Percentiles rank a stretch among this genome's conserved stretches.
These are phyloP conservation scores for Cephalotrichum gorgonifer DNA, from an alignment of 2,329 filamentous ascomycete species.

Conservation along the genomic window DNA sequence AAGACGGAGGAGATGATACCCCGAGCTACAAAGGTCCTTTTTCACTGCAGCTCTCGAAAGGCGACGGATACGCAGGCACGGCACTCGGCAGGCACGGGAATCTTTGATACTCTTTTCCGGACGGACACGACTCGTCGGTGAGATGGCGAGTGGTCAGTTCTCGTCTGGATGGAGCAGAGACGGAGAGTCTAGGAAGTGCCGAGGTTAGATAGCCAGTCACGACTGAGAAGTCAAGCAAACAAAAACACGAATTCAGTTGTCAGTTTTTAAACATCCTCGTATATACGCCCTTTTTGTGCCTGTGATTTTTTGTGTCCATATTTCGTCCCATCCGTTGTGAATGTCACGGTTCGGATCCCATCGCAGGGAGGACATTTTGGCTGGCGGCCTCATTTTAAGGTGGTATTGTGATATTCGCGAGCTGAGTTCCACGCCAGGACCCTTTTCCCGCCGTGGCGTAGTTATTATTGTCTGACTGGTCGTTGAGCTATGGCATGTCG, in stretches of 20 bases:
- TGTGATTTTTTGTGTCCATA: background rate
- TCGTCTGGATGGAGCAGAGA: background rate
- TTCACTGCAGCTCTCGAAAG: conserved; percentile 5
- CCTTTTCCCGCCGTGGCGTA: too few species aligned
- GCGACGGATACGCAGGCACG: conserved; percentile 3
- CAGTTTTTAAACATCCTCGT: background rate
- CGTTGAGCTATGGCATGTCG: too few species aligned
- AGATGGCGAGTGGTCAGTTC: background rate
- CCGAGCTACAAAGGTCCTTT: conserved; percentile 3
- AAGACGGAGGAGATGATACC: conserved; percentile 3
- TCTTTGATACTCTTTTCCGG: background rate
- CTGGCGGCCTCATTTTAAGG: too few species aligned
- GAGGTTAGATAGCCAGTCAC: conserved; percentile 4
- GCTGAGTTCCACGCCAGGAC: too few species aligned
- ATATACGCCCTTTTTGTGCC: background rate
- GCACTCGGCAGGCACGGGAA: conserved; percentile 5
- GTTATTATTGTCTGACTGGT: too few species aligned
- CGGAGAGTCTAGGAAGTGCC: background rate
- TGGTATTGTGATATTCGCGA: background rate
- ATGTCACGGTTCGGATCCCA: background rate
- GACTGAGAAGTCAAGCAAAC: conserved; percentile 8
- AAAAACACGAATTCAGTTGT: conserved; percentile 1
- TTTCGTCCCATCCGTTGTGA: background rate
- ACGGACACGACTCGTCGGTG: background rate
- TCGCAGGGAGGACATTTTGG: too few species aligned